Evolutionary conservation across 2,329 filamentous ascomycete species (phyloP), one percentile per base, ranked within the genome.

Genomic region (Hypoxylon sp.): DNA sequence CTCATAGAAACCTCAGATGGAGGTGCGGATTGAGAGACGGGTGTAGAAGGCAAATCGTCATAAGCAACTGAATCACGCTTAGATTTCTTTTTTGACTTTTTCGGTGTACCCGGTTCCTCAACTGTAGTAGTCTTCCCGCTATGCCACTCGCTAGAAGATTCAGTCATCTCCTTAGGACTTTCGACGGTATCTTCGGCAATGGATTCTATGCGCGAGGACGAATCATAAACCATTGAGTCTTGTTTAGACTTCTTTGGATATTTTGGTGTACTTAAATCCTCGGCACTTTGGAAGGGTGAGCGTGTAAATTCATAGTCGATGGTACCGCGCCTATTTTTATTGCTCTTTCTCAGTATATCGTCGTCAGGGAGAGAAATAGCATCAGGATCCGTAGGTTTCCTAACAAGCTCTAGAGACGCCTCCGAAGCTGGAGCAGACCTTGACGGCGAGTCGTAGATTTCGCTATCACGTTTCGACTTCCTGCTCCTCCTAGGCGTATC

Each of bases 401-500:
- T 60, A 14, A 24, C 19, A 47, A 64, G 14, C 42, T 72, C 72
- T 10, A 63, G 37, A 39, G 71, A 63, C 8, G 69, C 22, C 53
- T 67, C 61, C 8, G 67, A 67, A 48, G 39, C 47, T 29, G 58
- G 52, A 33, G 60, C 60, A 57, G 64, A 67, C 24, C 63, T 52
- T 5, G 64, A 61, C 37, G 60, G 53, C 17, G 60, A 64, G 33
- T 58, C 57, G 39, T 60, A 65, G 8, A 51, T 33, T 14, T 51
- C 65, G 26, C 57, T 68, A 33, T 81, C 78, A 37, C 83, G 78
- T 70, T 76, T 81, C 5, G 82, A 83, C 63, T 79, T 85, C 64
- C 83, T 85, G 59, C 81, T 83, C 75, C 82, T 85, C 44, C 79
- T 79, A 26, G 79, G 81, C 70, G 76, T 55, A 44, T 56, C 56